Conservation (phyloP, 306 rosid genomes). For the Cyclanthera cordifolia region DNA sequence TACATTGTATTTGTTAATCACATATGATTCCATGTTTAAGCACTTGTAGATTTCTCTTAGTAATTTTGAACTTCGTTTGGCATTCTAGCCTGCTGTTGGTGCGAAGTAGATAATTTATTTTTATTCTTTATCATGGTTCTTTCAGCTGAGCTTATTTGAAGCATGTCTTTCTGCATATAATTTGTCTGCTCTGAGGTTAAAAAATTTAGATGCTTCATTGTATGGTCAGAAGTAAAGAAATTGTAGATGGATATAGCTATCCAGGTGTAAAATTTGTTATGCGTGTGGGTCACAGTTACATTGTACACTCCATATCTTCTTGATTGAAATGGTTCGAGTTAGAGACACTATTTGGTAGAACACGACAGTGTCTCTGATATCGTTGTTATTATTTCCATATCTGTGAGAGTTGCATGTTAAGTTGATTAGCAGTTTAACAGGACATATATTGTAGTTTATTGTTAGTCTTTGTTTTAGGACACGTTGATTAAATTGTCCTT, state of each 20-base stretch:
- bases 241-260: constrained; percentile 24
- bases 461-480: neutral
- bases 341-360: constrained; percentile 8
- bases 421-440: neutral
- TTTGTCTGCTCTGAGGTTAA: neutral
- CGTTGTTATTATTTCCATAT: neutral
- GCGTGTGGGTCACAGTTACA: constrained; percentile 17
- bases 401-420: neutral
- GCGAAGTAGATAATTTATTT: neutral
- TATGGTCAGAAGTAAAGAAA: constrained; percentile 10
- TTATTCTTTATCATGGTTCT: neutral
- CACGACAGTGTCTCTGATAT: constrained; percentile 6
- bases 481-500: constrained; percentile 33
- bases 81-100: neutral
- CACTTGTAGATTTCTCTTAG: neutral
- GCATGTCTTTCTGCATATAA: neutral
- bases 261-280: no score
- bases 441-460: no score
- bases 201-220: constrained; percentile 20
- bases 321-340: constrained; percentile 19
- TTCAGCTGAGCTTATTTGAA: constrained; percentile 8
- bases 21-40: neutral
- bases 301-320: constrained; percentile 14
- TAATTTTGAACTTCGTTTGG: neutral
- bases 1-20: neutral